These are phyloP conservation scores for Aspergillus caelatus DNA, from an alignment of 2,329 filamentous ascomycete genomes.

Conservation along the genomic window DNA sequence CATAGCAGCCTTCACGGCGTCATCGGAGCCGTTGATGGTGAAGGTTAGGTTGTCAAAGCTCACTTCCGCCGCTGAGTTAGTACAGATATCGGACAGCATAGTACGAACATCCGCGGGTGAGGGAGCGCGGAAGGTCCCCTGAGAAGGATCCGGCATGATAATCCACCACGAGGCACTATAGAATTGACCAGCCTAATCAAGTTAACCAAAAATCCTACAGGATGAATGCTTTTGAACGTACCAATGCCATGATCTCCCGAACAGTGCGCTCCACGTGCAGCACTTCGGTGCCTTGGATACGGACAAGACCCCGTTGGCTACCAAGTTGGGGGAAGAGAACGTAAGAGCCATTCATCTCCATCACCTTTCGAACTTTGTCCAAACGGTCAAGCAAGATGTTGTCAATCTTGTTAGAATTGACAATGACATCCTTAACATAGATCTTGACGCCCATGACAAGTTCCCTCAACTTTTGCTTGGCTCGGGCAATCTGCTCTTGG, in stretches of 20 bases:
- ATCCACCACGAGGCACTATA: constrained; percentile 98
- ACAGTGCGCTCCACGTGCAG: constrained; percentile 93
- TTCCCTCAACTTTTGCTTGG: constrained; percentile 90
- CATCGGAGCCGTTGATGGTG: constrained; percentile 91
- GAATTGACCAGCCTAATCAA: constrained; percentile 80
- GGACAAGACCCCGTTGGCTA: constrained; percentile 78
- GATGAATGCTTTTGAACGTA: constrained; percentile 50
- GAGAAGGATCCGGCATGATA: constrained; percentile 70
- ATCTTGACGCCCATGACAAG: constrained; percentile 78
- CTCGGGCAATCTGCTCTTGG: constrained; percentile 78
- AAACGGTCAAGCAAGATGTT: constrained; percentile 87
- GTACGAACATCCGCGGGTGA: constrained; percentile 72
- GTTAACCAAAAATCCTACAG: constrained; percentile 5
- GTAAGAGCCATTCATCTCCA: constrained; percentile 94
- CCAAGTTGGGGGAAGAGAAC: constrained; percentile 89
- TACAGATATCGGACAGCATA: constrained; percentile 95
- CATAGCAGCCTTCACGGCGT: constrained; percentile 93
- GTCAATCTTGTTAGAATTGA: constrained; percentile 91
- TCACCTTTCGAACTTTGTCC: constrained; percentile 97
- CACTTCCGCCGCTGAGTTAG: constrained; percentile 92
- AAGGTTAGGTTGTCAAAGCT: constrained; percentile 94
- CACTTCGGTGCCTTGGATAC: constrained; percentile 91
- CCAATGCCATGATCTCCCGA: constrained; percentile 91
- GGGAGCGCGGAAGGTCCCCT: constrained; percentile 61
- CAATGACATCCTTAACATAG: constrained; percentile 87